These are phyloP conservation scores for Blastobotrys proliferans DNA, from an alignment of 1,139 yeast genomes.

Conservation along the genomic window DNA sequence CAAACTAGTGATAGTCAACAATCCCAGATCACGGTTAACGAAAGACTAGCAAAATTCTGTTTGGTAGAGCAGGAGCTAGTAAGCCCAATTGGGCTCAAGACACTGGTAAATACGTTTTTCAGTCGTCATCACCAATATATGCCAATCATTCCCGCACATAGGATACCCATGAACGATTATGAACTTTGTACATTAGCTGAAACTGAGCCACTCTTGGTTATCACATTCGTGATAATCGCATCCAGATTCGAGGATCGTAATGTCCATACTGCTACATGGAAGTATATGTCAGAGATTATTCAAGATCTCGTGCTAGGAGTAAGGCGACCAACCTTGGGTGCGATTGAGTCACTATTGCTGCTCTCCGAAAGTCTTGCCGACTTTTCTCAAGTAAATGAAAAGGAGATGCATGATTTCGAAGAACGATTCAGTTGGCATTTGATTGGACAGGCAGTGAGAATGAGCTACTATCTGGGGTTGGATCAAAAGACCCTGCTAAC, in stretches of 20 bases:
- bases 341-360: conserved; percentile 21
- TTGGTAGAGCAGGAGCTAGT: conserved; percentile 13
- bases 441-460: conserved; percentile 27
- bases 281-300: conserved; percentile 18
- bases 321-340: conserved; percentile 21
- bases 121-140: conserved; percentile 23
- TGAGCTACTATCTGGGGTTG: conserved; percentile 23
- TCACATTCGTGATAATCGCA: conserved; percentile 21
- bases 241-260: conserved; percentile 18
- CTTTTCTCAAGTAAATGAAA: not conserved
- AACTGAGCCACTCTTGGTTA: conserved; percentile 19
- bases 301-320: conserved; percentile 16
- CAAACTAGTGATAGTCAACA: conserved; percentile 1
- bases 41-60: not conserved
- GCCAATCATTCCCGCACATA: conserved; percentile 19
- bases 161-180: conserved; percentile 20
- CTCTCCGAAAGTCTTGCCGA: conserved; percentile 24
- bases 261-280: conserved; percentile 22
- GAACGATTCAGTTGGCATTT: conserved; percentile 27
- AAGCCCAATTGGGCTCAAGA: conserved; percentile 15
- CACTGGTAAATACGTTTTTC: conserved; percentile 17
- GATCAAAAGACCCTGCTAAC: conserved; percentile 25
- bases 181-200: conserved; percentile 18
- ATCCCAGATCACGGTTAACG: not conserved
- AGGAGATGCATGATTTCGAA: conserved; percentile 15